Conservation (phyloP, 2,329 filamentous ascomycete species). For the Aspergillus sp. region DNA sequence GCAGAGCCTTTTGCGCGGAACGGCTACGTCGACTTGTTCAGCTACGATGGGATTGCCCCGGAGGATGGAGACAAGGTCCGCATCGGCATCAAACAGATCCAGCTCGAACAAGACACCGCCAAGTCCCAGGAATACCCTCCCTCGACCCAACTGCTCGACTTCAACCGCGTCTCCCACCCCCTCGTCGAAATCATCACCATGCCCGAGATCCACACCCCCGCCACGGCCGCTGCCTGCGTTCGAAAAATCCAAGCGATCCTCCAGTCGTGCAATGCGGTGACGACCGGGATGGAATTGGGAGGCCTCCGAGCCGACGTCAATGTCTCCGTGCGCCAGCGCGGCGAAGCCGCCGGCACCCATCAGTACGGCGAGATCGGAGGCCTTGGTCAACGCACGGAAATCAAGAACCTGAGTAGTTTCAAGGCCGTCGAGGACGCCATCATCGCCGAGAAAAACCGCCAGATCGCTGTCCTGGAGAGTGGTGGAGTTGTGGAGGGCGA, state of each 20-base stretch:
- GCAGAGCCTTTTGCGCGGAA: slow-evolving; percentile 62
- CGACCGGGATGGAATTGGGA: slow-evolving; percentile 88
- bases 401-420: slow-evolving; percentile 95
- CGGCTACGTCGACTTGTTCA: slow-evolving; percentile 68
- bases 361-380: slow-evolving; percentile 59
- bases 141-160: slow-evolving; percentile 77
- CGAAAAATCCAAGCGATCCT: slow-evolving; percentile 83
- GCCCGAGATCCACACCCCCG: slow-evolving; percentile 82
- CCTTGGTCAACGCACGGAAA: slow-evolving; percentile 87
- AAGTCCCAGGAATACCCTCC: slow-evolving; percentile 81
- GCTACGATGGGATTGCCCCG: slow-evolving; percentile 75
- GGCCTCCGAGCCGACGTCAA: slow-evolving; percentile 93
- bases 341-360: slow-evolving; percentile 41
- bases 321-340: slow-evolving; percentile 73
- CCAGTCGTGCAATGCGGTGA: slow-evolving; percentile 77
- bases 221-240: slow-evolving; percentile 83
- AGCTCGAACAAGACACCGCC: slow-evolving; percentile 97
- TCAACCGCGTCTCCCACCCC: slow-evolving; percentile 88
- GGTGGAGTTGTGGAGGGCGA: slow-evolving; percentile 78
- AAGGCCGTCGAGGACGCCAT: slow-evolving; percentile 95
- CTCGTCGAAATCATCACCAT: slow-evolving; percentile 93
- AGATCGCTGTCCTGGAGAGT: slow-evolving; percentile 74
- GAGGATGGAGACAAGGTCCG: slow-evolving; percentile 69
- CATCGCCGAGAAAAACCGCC: slow-evolving; percentile 82
- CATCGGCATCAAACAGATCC: slow-evolving; percentile 87